Percentiles rank a stretch among this genome's conserved stretches.
phyloP scores from a whole-genome alignment of 2,329 filamentous ascomycete species.

The Fusarium vanettenii region DNA sequence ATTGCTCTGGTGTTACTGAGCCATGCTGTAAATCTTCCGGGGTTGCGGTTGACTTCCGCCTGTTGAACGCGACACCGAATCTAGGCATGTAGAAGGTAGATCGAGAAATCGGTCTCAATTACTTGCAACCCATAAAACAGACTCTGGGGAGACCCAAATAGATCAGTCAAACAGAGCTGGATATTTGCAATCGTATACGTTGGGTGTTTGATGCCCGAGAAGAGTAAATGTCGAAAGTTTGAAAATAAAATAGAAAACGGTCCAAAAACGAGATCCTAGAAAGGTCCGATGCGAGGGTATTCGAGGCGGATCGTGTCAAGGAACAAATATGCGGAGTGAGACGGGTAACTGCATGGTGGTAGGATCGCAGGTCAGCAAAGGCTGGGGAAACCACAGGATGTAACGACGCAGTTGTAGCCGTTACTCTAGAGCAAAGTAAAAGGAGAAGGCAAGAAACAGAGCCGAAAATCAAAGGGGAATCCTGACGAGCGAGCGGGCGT shows the following conservation, averaged over 20 bases:
- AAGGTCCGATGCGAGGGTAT: slow-evolving; percentile 36
- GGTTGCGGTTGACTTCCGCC: slow-evolving; percentile 70
- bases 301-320: slow-evolving; percentile 39
- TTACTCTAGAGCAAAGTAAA: slow-evolving; percentile 16
- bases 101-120: slow-evolving; percentile 34
- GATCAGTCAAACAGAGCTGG: slow-evolving; percentile 9
- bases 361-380: slow-evolving; percentile 36
- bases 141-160: slow-evolving; percentile 12
- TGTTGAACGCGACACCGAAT: slow-evolving; percentile 68
- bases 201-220: slow-evolving; percentile 10
- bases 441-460: not conserved
- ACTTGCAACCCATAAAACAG: slow-evolving; percentile 42
- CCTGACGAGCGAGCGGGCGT: slow-evolving; percentile 2
- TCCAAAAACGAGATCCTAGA: slow-evolving; percentile 31
- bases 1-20: slow-evolving; percentile 56
- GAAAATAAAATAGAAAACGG: slow-evolving; percentile 21
- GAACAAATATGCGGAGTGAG: slow-evolving; percentile 36
- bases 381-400: slow-evolving; percentile 21
- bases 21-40: slow-evolving; percentile 66
- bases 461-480: slow-evolving; percentile 4
- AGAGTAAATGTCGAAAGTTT: slow-evolving; percentile 14
- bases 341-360: slow-evolving; percentile 45
- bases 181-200: slow-evolving; percentile 33
- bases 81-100: slow-evolving; percentile 66
- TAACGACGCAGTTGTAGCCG: slow-evolving; percentile 24